Evolutionary conservation across 1,139 yeast genomes (phyloP).

Genomic region (Sugiyamaella neomexicana): DNA sequence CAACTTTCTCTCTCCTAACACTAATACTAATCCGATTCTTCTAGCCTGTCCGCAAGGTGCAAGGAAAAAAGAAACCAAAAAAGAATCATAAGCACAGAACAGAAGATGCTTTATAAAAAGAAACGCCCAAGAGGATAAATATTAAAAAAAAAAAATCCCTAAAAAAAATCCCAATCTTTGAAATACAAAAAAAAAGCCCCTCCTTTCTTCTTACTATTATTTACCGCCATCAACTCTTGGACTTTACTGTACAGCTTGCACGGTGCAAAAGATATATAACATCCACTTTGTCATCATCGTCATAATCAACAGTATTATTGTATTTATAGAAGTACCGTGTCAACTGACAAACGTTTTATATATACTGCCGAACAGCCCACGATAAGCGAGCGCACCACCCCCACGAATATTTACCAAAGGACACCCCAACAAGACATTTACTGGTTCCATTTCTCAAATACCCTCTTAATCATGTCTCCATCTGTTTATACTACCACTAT

Average conservation of each 20-base stretch:
- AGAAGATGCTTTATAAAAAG: background rate
- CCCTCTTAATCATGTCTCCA: background rate
- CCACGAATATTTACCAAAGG: background rate
- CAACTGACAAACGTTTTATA: no score
- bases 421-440: background rate
- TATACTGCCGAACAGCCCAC: no score
- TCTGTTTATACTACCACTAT: conserved; percentile 1
- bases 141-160: background rate
- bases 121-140: background rate
- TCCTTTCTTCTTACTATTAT: no score
- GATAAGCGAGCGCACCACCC: background rate
- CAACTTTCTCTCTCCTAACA: conserved; percentile 4
- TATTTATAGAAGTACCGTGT: no score
- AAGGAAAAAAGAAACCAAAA: conserved; percentile 1
- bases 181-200: no score
- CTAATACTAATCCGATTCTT: conserved; percentile 9
- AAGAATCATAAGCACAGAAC: background rate
- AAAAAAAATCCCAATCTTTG: background rate
- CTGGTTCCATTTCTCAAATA: background rate
- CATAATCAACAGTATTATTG: no score
- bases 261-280: no score
- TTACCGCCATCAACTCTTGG: no score
- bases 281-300: no score
- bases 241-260: no score
- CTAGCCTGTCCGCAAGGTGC: background rate